phyloP scores from a whole-genome alignment of 306 rosid genomes.

The Rosa persica region DNA sequence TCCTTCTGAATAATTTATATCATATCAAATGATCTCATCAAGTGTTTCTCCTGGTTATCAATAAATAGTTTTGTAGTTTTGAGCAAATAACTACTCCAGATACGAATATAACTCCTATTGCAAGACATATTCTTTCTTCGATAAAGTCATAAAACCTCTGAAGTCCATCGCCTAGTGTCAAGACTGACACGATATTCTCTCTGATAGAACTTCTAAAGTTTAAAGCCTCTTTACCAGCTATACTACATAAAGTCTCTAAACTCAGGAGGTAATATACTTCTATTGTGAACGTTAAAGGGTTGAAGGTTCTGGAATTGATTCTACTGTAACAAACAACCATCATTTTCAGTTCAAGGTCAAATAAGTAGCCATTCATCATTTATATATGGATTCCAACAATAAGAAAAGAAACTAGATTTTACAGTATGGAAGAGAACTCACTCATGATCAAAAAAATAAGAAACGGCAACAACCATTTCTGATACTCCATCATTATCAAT shows the following conservation, averaged over 20 bases:
- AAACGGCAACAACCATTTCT: constrained; percentile 93
- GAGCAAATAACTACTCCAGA: neutral
- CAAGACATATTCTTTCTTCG: neutral
- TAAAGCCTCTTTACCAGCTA: neutral
- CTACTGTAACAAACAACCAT: neutral
- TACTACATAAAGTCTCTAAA: neutral
- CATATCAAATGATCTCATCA: neutral
- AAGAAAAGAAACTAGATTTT: neutral
- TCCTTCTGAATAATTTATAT: neutral
- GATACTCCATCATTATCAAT: constrained; percentile 93
- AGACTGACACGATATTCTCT: neutral
- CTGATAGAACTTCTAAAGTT: neutral
- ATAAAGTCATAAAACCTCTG: neutral
- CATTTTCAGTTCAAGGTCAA: neutral
- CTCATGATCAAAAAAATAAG: constrained; percentile 95
- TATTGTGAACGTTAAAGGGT: neutral
- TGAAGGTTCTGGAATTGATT: neutral
- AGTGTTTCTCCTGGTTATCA: neutral
- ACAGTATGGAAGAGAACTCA: constrained; percentile 47
- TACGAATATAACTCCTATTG: neutral
- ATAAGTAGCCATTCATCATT: neutral
- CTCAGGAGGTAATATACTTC: neutral
- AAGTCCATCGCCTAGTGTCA: neutral
- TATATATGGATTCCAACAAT: neutral
- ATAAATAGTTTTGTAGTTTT: neutral